Evolutionary conservation across 495 filamentous ascomycete genomes (phyloP).

Genomic region (Achaetomiella virescens): DNA sequence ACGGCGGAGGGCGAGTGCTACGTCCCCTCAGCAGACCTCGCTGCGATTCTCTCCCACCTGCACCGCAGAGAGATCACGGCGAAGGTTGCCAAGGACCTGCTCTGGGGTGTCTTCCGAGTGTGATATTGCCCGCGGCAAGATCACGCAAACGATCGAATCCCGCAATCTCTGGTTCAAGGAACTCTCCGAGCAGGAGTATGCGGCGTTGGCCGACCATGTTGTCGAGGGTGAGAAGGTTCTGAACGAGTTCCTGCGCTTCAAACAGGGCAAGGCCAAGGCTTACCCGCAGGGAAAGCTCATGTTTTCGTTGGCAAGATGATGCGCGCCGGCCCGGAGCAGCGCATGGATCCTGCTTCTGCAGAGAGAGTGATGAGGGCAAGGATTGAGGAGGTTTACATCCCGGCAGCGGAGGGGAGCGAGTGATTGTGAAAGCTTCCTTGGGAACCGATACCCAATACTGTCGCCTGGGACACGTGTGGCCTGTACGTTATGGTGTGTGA

Average conservation of each 20-base stretch:
- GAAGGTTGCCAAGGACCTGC: slow-evolving; percentile 66
- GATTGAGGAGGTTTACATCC: slow-evolving; percentile 21
- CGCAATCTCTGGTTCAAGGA: slow-evolving; percentile 61
- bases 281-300: slow-evolving; percentile 65
- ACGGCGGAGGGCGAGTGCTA: slow-evolving; percentile 36
- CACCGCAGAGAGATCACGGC: slow-evolving; percentile 64
- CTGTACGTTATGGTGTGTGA: no score
- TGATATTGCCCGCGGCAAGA: slow-evolving; percentile 37
- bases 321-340: slow-evolving; percentile 63
- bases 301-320: slow-evolving; percentile 93
- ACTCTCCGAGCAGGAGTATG: slow-evolving; percentile 54
- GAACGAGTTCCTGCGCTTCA: slow-evolving; percentile 60
- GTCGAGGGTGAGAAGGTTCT: slow-evolving; percentile 53
- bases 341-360: slow-evolving; percentile 68
- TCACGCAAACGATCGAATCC: slow-evolving; percentile 56
- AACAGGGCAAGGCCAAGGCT: slow-evolving; percentile 33
- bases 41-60: slow-evolving; percentile 60
- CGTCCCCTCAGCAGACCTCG: slow-evolving; percentile 56
- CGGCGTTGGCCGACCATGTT: slow-evolving; percentile 45
- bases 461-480: no score
- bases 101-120: slow-evolving; percentile 51
- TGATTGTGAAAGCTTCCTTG: not conserved
- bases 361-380: slow-evolving; percentile 54
- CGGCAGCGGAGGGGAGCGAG: not conserved
- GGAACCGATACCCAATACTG: not conserved